Base-by-base conservation (phyloP, 192 early-diverging fungal genomes). In the Helicostylum pulchrum region DNA sequence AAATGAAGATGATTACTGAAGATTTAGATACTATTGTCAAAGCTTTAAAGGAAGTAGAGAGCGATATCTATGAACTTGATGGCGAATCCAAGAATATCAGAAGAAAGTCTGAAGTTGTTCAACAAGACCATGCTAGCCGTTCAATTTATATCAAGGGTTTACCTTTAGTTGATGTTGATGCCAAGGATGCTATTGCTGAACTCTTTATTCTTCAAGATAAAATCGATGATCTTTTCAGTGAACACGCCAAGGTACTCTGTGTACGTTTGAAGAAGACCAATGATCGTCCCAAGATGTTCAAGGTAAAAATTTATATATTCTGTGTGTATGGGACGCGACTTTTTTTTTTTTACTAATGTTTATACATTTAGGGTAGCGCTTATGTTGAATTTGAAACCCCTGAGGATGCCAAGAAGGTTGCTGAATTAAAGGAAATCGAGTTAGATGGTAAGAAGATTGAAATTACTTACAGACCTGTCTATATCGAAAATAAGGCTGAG, bases 51-150 rank as follows among this genome's bases (percentile, higher is more conserved):
- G 77, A 79, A 66, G 84, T 75, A n/a, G 65, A 70, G 43, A 53
- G 39, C 20, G 68, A 74, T 15, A 21, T 86, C 60, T 63, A 85
- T 30, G 83, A 87, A 68, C 75, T 87, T 15, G 79, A 75, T 65
- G 83, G 74, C 10, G 71, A 76, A 47, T 70, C 65, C 7, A 48
- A 66, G 2, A 74, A 77, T 14, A 75, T 87, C 31, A 77, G 85
- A 68, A 74, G 83, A 61, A 81, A 77, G 66, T 65, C 64, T 1
- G 48, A 54, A 2, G 9, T 85, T 3, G 68, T 64, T 11, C 62
- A 65, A 5, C 23, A 52, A n/a, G 64, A 77, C 17, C 80, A 81
- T 51, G 55, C 57, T 15, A 53, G 55, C 14, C 71, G 78, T 63
- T 71, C 68, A 43, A 84, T 87, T 51, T 84, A 84, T 51, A 79